These are phyloP conservation scores for Lanmaoa rubissima DNA, from an alignment of 768 basidiomycete genomes.

Conservation along the genomic window DNA sequence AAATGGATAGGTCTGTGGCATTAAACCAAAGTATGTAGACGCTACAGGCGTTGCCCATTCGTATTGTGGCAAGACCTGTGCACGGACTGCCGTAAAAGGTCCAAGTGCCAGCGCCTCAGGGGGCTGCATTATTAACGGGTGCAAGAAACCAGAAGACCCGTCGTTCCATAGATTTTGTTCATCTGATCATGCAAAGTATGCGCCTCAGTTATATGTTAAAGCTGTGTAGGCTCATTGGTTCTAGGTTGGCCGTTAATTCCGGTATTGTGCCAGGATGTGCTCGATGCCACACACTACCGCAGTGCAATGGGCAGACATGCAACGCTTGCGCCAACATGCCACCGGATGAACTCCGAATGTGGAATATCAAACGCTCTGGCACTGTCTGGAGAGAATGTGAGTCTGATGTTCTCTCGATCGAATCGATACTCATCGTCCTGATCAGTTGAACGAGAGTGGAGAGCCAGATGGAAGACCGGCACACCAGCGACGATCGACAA, in stretches of 20 bases:
- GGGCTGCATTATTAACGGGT: conserved; percentile 50
- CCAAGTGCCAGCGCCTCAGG: conserved; percentile 34
- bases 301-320: conserved; percentile 46
- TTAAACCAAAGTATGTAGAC: conserved; percentile 62
- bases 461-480: conserved; percentile 33
- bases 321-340: conserved; percentile 48
- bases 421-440: conserved; percentile 29
- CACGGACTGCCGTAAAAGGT: conserved; percentile 38
- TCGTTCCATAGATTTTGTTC: conserved; percentile 56
- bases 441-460: conserved; percentile 56
- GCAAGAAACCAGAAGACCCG: conserved; percentile 49
- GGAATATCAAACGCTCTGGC: conserved; percentile 46
- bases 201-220: conserved; percentile 4
- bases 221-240: conserved; percentile 8
- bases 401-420: conserved; percentile 26
- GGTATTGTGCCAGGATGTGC: conserved; percentile 50
- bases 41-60: conserved; percentile 52
- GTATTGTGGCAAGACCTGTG: conserved; percentile 63
- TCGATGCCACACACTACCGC: conserved; percentile 47
- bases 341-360: conserved; percentile 42
- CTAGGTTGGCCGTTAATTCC: conserved; percentile 51
- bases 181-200: conserved; percentile 56
- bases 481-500: conserved; percentile 46
- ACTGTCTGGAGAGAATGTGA: conserved; percentile 52
- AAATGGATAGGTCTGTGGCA: conserved; percentile 49